Conservation (phyloP, 2,329 filamentous ascomycete genomes). For the Paraphaeosphaeria minitans region DNA sequence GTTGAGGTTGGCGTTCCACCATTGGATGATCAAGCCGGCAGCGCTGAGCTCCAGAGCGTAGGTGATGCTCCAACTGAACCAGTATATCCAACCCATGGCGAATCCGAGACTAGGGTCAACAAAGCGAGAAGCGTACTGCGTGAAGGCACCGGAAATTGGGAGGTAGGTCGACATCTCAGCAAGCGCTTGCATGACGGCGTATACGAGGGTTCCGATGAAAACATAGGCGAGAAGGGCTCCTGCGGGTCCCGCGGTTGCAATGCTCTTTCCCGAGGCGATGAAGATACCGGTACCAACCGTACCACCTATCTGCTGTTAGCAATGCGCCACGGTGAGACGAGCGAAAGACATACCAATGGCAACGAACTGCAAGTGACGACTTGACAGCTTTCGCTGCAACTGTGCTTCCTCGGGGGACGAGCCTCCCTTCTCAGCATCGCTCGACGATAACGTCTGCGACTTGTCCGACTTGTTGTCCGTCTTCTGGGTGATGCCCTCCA, state of each 20-base stretch:
- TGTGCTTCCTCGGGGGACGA: conserved; percentile 27
- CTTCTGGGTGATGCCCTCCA: conserved; percentile 33
- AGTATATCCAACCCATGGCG: conserved; percentile 83
- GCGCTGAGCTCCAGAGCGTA: conserved; percentile 75
- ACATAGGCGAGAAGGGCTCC: conserved; percentile 54
- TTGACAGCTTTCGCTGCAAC: conserved; percentile 45
- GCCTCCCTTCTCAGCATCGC: conserved; percentile 45
- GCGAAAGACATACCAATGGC: conserved; percentile 39
- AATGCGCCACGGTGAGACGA: neutral
- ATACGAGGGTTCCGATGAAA: conserved; percentile 71
- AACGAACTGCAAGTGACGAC: conserved; percentile 47
- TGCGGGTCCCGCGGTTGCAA: conserved; percentile 55
- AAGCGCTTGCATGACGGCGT: conserved; percentile 70
- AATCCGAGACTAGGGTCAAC: conserved; percentile 75
- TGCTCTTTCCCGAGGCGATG: conserved; percentile 55
- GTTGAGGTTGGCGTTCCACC: conserved; percentile 67
- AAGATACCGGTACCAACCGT: conserved; percentile 61
- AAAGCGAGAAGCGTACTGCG: conserved; percentile 75
- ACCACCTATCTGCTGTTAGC: conserved; percentile 32
- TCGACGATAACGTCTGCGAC: conserved; percentile 33
- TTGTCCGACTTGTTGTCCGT: conserved; percentile 39
- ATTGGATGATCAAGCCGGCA: conserved; percentile 75
- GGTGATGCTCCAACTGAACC: conserved; percentile 77
- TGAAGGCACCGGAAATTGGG: conserved; percentile 77
- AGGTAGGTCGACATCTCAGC: conserved; percentile 78